phyloP scores from a whole-genome alignment of 768 basidiomycete species.

The Megacollybia marginata region DNA sequence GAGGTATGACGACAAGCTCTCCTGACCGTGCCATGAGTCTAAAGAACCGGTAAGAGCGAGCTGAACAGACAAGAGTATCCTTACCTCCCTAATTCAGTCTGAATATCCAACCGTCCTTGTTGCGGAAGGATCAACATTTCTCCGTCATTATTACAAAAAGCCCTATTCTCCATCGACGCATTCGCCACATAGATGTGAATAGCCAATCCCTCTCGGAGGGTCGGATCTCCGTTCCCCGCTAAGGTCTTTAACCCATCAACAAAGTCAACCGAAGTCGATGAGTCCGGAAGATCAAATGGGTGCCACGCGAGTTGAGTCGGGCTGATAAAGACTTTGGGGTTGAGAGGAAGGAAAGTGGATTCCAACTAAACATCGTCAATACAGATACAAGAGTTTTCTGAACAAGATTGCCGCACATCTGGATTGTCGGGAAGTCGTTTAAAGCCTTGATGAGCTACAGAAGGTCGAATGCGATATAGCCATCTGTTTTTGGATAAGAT shows the following conservation, averaged over 20 bases:
- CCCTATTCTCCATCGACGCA: constrained; percentile 50
- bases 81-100: constrained; percentile 62
- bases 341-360: constrained; percentile 50
- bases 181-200: constrained; percentile 58
- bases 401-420: constrained; percentile 32
- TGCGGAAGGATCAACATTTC: constrained; percentile 64
- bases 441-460: constrained; percentile 62
- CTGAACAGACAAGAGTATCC: constrained; percentile 10
- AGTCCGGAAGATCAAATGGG: constrained; percentile 47
- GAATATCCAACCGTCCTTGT: constrained; percentile 57
- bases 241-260: constrained; percentile 56
- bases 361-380: constrained; percentile 35
- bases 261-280: constrained; percentile 38
- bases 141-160: constrained; percentile 58
- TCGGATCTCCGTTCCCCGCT: constrained; percentile 57
- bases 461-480: constrained; percentile 62
- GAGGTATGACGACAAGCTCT: constrained; percentile 57
- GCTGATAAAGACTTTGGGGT: constrained; percentile 52
- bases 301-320: constrained; percentile 64
- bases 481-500: constrained; percentile 27
- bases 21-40: constrained; percentile 60
- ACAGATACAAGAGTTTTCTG: not conserved
- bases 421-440: constrained; percentile 46
- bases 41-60: not conserved
- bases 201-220: constrained; percentile 55